A percentile compares a stretch with the other conserved stretches of the same genome.
Evolutionary conservation across 1,139 yeast species (phyloP).

Genomic region (Sugiyamaella grinbergsii): DNA sequence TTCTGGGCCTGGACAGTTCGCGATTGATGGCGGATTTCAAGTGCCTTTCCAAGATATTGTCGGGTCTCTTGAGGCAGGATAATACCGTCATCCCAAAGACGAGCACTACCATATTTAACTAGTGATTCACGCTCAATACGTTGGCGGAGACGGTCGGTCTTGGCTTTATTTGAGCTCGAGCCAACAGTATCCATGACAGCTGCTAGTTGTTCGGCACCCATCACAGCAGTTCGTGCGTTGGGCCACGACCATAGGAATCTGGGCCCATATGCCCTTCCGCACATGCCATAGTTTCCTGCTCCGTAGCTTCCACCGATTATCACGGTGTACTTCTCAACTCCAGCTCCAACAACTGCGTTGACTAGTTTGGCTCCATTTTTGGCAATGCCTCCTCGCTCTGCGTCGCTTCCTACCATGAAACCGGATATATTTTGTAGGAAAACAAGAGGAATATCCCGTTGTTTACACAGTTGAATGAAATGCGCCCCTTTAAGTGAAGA

Average conservation of each 20-base stretch:
- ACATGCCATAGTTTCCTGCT: constrained; percentile 45
- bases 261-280: constrained; percentile 44
- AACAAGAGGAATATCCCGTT: constrained; percentile 41
- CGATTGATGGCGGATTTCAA: constrained; percentile 37
- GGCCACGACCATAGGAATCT: constrained; percentile 44
- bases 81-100: constrained; percentile 44
- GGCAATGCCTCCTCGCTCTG: constrained; percentile 44
- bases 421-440: constrained; percentile 44
- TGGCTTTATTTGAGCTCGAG: constrained; percentile 29
- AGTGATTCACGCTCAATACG: constrained; percentile 41
- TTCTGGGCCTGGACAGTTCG: constrained; percentile 20
- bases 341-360: constrained; percentile 43
- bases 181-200: constrained; percentile 42
- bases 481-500: constrained; percentile 44
- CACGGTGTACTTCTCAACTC: constrained; percentile 42
- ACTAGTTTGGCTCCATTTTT: constrained; percentile 44
- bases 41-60: constrained; percentile 40
- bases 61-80: constrained; percentile 42
- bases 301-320: constrained; percentile 44
- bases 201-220: constrained; percentile 45
- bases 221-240: constrained; percentile 43
- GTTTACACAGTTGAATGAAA: constrained; percentile 43
- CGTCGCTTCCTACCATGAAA: constrained; percentile 44
- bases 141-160: constrained; percentile 34
- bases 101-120: constrained; percentile 40